Conservation (phyloP, 805 yeast species). For the Zygotorulaspora chibaensis region DNA sequence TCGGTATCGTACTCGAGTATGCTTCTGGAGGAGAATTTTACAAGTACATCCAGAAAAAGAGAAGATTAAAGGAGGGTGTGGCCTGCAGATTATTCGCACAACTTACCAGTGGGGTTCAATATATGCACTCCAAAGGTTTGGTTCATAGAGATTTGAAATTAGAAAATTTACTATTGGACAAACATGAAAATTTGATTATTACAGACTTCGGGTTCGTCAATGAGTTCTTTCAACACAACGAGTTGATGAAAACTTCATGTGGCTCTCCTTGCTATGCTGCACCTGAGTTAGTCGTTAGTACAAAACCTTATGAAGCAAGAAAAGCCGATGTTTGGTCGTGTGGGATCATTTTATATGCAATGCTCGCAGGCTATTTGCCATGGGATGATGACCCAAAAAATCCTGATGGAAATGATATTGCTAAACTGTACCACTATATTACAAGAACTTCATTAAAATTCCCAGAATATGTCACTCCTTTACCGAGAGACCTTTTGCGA, state of each 20-base stretch:
- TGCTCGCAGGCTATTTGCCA: slow-evolving; percentile 95
- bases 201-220: slow-evolving; percentile 96
- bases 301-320: slow-evolving; percentile 81
- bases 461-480: slow-evolving; percentile 87
- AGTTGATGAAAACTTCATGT: slow-evolving; percentile 89
- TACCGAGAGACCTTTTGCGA: slow-evolving; percentile 85
- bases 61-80: slow-evolving; percentile 77
- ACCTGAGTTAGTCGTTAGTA: slow-evolving; percentile 89
- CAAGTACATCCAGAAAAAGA: slow-evolving; percentile 82
- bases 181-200: slow-evolving; percentile 78
- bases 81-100: slow-evolving; percentile 92
- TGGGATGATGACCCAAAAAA: slow-evolving; percentile 96
- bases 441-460: slow-evolving; percentile 88
- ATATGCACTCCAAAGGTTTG: slow-evolving; percentile 88
- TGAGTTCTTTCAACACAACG: slow-evolving; percentile 55
- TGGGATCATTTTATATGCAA: slow-evolving; percentile 92
- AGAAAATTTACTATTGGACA: slow-evolving; percentile 78
- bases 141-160: slow-evolving; percentile 89
- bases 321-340: slow-evolving; percentile 97
- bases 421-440: slow-evolving; percentile 84
- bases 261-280: slow-evolving; percentile 99
- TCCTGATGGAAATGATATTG: slow-evolving; percentile 94
- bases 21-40: slow-evolving; percentile 97
- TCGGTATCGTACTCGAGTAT: slow-evolving; percentile 93
- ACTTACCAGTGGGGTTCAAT: slow-evolving; percentile 87